Evolutionary conservation across 129 eudicot species (phyloP).

Genomic region (Deinandra increscens): DNA sequence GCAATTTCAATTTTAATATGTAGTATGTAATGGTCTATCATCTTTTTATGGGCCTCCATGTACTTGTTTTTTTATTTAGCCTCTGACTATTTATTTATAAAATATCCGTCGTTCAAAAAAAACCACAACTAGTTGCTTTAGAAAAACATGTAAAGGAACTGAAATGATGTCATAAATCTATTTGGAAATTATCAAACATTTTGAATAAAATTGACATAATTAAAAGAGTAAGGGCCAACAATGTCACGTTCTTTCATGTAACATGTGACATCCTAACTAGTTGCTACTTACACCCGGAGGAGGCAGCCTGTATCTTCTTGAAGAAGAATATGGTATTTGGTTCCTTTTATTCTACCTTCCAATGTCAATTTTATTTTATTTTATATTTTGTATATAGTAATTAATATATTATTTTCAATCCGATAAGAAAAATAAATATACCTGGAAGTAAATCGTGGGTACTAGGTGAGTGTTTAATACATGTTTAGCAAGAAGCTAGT

Average conservation of each 20-base stretch:
- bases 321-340: no score
- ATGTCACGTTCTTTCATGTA: constrained; percentile 36
- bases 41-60: no score
- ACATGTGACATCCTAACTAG: constrained; percentile 15
- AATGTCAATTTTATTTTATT: background rate
- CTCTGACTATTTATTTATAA: no score
- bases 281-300: background rate
- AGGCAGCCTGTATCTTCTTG: constrained; percentile 37
- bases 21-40: no score
- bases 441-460: no score
- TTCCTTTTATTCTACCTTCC: no score
- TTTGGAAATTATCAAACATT: background rate
- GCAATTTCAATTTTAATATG: no score
- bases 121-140: no score
- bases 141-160: background rate
- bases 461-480: no score
- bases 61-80: no score
- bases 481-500: no score
- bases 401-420: background rate
- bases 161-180: background rate
- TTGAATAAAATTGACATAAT: background rate
- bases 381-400: background rate
- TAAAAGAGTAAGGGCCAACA: background rate
- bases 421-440: background rate
- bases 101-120: no score